phyloP scores from a whole-genome alignment of 108 stramenopile genomes.

The Cyclotella baltica region DNA sequence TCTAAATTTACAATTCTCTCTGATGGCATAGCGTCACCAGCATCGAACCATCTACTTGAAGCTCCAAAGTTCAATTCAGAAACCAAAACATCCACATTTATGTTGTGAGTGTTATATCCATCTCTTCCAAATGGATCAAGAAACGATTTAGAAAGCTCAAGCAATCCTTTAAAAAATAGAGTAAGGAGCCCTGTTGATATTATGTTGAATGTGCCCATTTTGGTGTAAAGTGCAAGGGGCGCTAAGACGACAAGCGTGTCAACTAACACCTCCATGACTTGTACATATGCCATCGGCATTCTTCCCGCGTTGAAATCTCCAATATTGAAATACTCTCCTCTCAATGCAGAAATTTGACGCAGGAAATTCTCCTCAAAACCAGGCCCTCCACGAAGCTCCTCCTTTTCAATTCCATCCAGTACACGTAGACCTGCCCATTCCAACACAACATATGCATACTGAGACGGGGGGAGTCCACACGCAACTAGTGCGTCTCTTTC shows the following conservation, averaged over 20 bases:
- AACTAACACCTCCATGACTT: slow-evolving; percentile 67
- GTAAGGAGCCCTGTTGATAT: slow-evolving; percentile 53
- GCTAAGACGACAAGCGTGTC: slow-evolving; percentile 58
- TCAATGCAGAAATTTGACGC: slow-evolving; percentile 45
- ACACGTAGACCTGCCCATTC: slow-evolving; percentile 68
- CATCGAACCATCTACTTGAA: slow-evolving; percentile 58
- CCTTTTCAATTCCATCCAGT: slow-evolving; percentile 61
- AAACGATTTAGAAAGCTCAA: slow-evolving; percentile 64
- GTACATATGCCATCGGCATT: slow-evolving; percentile 81
- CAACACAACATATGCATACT: slow-evolving; percentile 64
- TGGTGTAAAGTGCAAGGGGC: slow-evolving; percentile 59
- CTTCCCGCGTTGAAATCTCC: slow-evolving; percentile 64
- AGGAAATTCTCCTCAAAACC: slow-evolving; percentile 67
- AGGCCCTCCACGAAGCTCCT: slow-evolving; percentile 47
- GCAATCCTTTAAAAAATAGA: slow-evolving; percentile 59
- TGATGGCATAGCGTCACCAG: slow-evolving; percentile 54
- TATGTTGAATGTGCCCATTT: slow-evolving; percentile 57
- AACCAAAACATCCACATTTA: slow-evolving; percentile 73
- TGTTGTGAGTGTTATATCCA: slow-evolving; percentile 60
- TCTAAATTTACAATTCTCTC: slow-evolving; percentile 11
- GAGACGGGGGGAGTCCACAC: slow-evolving; percentile 64
- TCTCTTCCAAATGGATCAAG: slow-evolving; percentile 70
- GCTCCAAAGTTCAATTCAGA: slow-evolving; percentile 78
- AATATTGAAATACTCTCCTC: slow-evolving; percentile 65
- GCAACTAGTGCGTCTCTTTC: slow-evolving; percentile 55